Conservation (phyloP, 1,284 basidiomycete genomes). For the Singerocomus inundabilis region DNA sequence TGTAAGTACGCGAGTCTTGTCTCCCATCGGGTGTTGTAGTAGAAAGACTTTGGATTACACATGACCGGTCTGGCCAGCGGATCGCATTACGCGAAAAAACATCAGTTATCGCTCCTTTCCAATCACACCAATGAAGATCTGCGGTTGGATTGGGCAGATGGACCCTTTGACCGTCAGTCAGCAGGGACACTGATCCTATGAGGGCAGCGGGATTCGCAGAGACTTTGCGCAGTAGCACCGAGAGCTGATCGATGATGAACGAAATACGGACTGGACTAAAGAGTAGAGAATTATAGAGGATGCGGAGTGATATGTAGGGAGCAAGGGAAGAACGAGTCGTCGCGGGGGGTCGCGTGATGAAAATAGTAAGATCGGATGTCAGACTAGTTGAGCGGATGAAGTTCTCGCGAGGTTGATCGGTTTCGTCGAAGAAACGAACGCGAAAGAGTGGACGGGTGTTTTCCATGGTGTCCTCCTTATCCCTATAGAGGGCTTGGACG, state of each 20-base stretch:
- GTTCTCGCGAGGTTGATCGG: constrained; percentile 68
- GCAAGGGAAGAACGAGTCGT: constrained; percentile 72
- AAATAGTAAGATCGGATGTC: constrained; percentile 90
- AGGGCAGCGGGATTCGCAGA: constrained; percentile 58
- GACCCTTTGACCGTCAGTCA: constrained; percentile 70
- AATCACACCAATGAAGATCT: constrained; percentile 96
- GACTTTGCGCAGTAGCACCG: constrained; percentile 76
- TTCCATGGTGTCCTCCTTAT: constrained; percentile 56
- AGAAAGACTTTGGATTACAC: constrained; percentile 80
- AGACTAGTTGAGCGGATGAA: constrained; percentile 80
- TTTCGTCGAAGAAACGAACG: constrained; percentile 96
- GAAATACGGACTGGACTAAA: constrained; percentile 83
- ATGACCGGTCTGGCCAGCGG: constrained; percentile 73
- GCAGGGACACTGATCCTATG: constrained; percentile 78
- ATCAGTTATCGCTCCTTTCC: constrained; percentile 94
- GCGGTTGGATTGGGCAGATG: constrained; percentile 83
- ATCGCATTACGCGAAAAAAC: constrained; percentile 86
- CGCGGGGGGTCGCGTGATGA: constrained; percentile 66
- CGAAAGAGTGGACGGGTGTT: constrained; percentile 75
- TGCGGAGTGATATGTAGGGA: constrained; percentile 78
- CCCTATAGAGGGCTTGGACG: constrained; percentile 70
- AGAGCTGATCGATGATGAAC: constrained; percentile 84
- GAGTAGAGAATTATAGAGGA: constrained; percentile 94
- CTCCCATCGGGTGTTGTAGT: constrained; percentile 39
- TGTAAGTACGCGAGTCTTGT: constrained; percentile 64